phyloP scores from a whole-genome alignment of 352 stramenopile species.

The Pythium apleroticum region DNA sequence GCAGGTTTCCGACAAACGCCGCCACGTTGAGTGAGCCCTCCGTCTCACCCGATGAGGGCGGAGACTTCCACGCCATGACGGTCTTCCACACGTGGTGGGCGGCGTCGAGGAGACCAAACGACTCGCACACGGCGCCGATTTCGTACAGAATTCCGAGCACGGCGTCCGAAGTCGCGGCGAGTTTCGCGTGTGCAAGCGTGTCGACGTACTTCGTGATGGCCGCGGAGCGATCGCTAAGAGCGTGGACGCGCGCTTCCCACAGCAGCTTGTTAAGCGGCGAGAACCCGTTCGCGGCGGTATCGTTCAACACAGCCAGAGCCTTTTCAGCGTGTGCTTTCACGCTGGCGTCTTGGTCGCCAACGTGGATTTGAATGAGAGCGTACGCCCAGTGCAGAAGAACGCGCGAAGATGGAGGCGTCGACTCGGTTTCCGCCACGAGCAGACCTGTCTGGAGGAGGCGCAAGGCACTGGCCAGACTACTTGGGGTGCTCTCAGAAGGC shows the following conservation, averaged over 20 bases:
- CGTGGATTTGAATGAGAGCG: slow-evolving; percentile 26
- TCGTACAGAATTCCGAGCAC: slow-evolving; percentile 56
- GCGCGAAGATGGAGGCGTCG: slow-evolving; percentile 19
- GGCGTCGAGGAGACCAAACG: slow-evolving; percentile 37
- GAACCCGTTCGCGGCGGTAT: slow-evolving; percentile 1
- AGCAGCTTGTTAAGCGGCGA: slow-evolving; percentile 19
- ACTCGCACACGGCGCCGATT: slow-evolving; percentile 58
- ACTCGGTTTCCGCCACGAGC: slow-evolving; percentile 19
- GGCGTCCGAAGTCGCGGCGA: not conserved
- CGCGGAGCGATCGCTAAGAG: slow-evolving; percentile 23
- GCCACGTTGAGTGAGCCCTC: slow-evolving; percentile 19
- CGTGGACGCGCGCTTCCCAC: slow-evolving; percentile 49
- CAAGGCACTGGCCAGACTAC: slow-evolving; percentile 4
- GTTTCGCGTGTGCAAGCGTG: slow-evolving; percentile 17
- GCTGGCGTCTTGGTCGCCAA: slow-evolving; percentile 9
- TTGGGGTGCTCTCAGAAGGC: not conserved
- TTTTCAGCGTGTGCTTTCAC: slow-evolving; percentile 19
- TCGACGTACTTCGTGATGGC: slow-evolving; percentile 39
- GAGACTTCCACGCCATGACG: slow-evolving; percentile 30
- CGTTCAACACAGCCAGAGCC: slow-evolving; percentile 32
- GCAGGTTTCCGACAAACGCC: slow-evolving; percentile 59
- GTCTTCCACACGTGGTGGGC: slow-evolving; percentile 72
- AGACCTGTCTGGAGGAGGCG: slow-evolving; percentile 46
- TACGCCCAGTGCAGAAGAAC: slow-evolving; percentile 49
- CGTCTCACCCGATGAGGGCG: not conserved